Conservation (phyloP, 2,329 filamentous ascomycete genomes). For the Hypomyces rosellus region DNA sequence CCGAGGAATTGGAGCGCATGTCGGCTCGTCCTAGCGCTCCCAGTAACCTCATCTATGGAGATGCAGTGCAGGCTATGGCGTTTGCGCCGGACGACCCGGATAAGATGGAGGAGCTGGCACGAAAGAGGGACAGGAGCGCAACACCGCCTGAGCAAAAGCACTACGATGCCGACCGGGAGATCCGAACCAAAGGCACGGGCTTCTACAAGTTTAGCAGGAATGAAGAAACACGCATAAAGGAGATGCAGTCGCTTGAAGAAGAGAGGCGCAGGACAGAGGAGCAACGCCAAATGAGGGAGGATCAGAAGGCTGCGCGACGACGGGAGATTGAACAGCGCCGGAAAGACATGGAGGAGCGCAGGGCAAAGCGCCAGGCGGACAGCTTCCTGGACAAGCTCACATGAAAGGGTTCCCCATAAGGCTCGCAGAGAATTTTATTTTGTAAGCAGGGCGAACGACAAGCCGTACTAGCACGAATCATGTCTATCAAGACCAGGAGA, state of each 20-base stretch:
- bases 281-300: conserved; percentile 49
- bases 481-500: too few relatives aligned
- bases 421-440: background rate
- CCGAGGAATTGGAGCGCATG: conserved; percentile 60
- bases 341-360: conserved; percentile 53
- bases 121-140: conserved; percentile 68
- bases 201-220: conserved; percentile 88
- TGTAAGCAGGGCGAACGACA: background rate
- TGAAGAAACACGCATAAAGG: conserved; percentile 53
- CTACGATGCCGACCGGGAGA: conserved; percentile 80
- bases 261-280: conserved; percentile 64
- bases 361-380: conserved; percentile 63
- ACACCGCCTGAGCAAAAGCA: conserved; percentile 77
- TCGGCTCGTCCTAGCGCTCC: conserved; percentile 63
- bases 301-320: conserved; percentile 51
- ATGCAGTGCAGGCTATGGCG: conserved; percentile 74
- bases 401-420: conserved; percentile 1
- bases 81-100: conserved; percentile 69
- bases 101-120: conserved; percentile 72
- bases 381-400: conserved; percentile 59
- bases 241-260: conserved; percentile 69
- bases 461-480: background rate
- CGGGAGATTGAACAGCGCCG: conserved; percentile 59
- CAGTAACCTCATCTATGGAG: conserved; percentile 70
- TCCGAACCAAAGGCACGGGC: conserved; percentile 79